A percentile compares a stretch with the other conserved stretches of the same genome.
Conservation (phyloP, 192 early-diverging fungal genomes). For the Chytriomyces hyalinus region DNA sequence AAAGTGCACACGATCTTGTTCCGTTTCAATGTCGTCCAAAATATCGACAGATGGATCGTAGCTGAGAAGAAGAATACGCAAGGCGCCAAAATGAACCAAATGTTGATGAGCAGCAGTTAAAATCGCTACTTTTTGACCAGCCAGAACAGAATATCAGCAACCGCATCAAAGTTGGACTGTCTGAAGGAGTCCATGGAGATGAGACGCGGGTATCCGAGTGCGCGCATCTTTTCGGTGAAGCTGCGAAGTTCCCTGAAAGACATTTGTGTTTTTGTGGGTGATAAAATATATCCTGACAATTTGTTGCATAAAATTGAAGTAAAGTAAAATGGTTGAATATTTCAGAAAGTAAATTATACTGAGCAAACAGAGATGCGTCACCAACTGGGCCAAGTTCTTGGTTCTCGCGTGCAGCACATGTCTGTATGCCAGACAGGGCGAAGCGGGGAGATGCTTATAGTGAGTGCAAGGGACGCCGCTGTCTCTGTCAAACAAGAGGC, state of each 20-base stretch:
- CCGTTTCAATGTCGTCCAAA: constrained; percentile 50
- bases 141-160: constrained; percentile 58
- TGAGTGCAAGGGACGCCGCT: no score
- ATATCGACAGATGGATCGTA: constrained; percentile 56
- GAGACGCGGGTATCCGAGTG: constrained; percentile 54
- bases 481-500: no score
- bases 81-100: not conserved
- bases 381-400: no score
- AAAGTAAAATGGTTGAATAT: no score
- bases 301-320: no score
- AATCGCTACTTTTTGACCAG: constrained; percentile 53
- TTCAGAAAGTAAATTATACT: no score
- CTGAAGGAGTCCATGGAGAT: constrained; percentile 62
- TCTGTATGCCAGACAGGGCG: no score
- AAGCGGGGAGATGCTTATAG: no score
- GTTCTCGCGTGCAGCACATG: no score
- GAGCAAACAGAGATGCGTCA: no score
- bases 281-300: no score
- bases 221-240: constrained; percentile 57
- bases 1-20: constrained; percentile 57
- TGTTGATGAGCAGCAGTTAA: not conserved
- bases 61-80: constrained; percentile 28
- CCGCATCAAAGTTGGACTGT: constrained; percentile 56
- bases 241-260: constrained; percentile 42
- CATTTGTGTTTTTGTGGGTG: not conserved